Evolutionary conservation across 768 basidiomycete species (phyloP), one percentile per base, ranked within the genome.

Genomic region (Mycena epipterygia): DNA sequence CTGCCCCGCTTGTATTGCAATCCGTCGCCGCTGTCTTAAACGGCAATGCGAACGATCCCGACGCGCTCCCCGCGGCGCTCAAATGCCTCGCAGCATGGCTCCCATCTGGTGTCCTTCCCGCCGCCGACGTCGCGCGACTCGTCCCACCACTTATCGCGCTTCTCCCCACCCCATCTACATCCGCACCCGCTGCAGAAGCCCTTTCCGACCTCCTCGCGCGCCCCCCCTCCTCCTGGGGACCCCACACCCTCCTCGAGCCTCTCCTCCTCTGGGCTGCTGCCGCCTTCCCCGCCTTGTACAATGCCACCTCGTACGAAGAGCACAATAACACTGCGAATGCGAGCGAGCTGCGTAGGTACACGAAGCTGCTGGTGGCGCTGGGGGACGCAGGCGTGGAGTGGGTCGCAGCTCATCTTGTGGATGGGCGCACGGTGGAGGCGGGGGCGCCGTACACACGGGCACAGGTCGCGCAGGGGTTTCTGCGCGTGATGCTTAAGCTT

Each of bases 81-180:
- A 90, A 89, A 68, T 96, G 95, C 77, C 82, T 97, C 2, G 90
- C 94, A 76, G 90, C 93, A 3, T 98, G 96, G 96, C 89, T 97
- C 74, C 81, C 85, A 3, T 86, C 88, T 39, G 73, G 88, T 81
- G 33, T 59, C 13, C 46, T 60, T 41, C 67, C 57, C 58, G 68
- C 14, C 70, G 95, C 93, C 68, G 90, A 95, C 64, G 79, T 97
- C 55, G 92, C 90, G 0, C 86, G 89, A 0, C 78, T 97, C 13
- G 88, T 95, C 39, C 86, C 87, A 1, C 78, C 88, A 5, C 84
- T 95, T 16, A 91, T 97, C 62, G 81, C 86, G 2, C 85, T 91
- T 21, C 86, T 97, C 29, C 5, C 19, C 32, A 16, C 37, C n/a
- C n/a, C n/a, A n/a, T n/a, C n/a, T n/a, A n/a, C n/a, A n/a, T 11